These are phyloP conservation scores for Funneliformis caledonium DNA, from an alignment of 371 early-diverging fungal genomes.

Conservation along the genomic window DNA sequence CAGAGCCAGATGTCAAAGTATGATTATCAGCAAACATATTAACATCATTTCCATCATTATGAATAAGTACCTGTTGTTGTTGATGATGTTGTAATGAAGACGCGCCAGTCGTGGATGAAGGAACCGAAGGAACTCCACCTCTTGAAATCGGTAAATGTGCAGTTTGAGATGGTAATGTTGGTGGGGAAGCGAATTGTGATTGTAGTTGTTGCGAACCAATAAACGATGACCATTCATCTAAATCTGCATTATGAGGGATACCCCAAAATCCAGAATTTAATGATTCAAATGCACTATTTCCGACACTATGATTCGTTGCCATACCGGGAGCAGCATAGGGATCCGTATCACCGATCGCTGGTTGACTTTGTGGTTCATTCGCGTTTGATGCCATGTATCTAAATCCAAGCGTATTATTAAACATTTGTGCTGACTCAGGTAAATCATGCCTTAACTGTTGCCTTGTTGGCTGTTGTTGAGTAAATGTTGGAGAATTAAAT, in stretches of 20 bases:
- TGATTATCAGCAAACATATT: constrained; percentile 31
- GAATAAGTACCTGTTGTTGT: not conserved
- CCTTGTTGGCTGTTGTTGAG: not conserved
- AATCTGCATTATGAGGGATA: constrained; percentile 34
- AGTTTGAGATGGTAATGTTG: not conserved
- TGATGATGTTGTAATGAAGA: not conserved
- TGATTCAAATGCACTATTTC: not conserved
- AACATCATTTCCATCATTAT: constrained; percentile 26
- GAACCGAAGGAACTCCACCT: not conserved
- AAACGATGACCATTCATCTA: constrained; percentile 36
- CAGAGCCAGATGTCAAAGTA: not conserved
- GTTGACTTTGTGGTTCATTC: not conserved
- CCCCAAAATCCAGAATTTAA: constrained; percentile 30
- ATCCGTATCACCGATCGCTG: not conserved
- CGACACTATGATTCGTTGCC: not conserved
- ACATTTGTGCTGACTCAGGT: constrained; percentile 26
- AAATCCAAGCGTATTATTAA: constrained; percentile 8
- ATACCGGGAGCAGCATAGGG: constrained; percentile 11
- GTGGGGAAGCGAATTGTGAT: not conserved
- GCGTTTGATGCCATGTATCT: constrained; percentile 1
- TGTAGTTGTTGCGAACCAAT: constrained; percentile 19
- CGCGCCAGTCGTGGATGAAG: not conserved
- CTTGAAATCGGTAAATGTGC: not conserved
- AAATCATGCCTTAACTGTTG: not conserved
- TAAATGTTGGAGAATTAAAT: not conserved